Conservation (phyloP, 352 stramenopile species). For the Peronospora farinosa region DNA sequence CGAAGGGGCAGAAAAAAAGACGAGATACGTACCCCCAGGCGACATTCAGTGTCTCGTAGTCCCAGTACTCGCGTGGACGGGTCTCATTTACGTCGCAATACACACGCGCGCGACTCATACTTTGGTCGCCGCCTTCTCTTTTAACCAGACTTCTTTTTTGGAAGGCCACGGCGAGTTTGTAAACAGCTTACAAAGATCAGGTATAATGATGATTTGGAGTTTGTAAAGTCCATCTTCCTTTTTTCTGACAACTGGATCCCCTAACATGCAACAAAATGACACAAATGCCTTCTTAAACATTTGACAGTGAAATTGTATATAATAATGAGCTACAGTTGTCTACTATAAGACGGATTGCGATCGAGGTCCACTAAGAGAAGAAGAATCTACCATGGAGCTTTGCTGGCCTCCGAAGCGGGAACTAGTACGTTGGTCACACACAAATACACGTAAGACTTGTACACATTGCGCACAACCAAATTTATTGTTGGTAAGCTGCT, state of each 20-base stretch:
- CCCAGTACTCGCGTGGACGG: slow-evolving; percentile 97
- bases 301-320: no score
- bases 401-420: no score
- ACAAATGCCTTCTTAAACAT: no score
- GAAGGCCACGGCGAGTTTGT: slow-evolving; percentile 19
- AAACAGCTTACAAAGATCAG: slow-evolving; percentile 13
- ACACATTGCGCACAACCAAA: no score
- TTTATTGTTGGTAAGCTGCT: no score
- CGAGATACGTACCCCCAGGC: slow-evolving; percentile 83
- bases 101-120: slow-evolving; percentile 76
- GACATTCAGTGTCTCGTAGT: slow-evolving; percentile 98
- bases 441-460: no score
- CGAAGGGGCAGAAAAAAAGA: not conserved
- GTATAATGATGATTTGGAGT: slow-evolving; percentile 5
- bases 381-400: no score
- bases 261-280: not conserved
- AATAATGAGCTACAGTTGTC: no score
- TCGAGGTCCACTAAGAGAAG: no score
- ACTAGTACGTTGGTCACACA: no score
- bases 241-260: not conserved
- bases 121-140: slow-evolving; percentile 16
- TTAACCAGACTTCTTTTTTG: slow-evolving; percentile 22
- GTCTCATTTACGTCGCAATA: slow-evolving; percentile 95
- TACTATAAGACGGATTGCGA: no score
- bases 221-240: not conserved